These are phyloP conservation scores for Leptographium galeiforme DNA, from an alignment of 2,329 filamentous ascomycete genomes.

Conservation along the genomic window DNA sequence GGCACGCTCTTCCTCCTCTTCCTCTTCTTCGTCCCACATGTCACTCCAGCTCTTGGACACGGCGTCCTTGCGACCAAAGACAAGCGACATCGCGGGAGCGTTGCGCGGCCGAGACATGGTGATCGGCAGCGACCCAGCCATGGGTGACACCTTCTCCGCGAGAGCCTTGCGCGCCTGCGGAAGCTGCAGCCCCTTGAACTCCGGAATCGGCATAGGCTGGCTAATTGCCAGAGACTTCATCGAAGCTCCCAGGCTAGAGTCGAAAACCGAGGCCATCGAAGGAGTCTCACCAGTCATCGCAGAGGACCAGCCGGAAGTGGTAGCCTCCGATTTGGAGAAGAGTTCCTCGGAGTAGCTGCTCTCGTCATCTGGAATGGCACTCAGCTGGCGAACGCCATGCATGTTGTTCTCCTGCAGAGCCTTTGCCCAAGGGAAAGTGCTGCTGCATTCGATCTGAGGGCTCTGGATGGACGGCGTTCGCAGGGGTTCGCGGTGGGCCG, in stretches of 20 bases:
- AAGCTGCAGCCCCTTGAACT: conserved; percentile 21
- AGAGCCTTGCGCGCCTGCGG: not conserved
- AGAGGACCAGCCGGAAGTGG: conserved; percentile 61
- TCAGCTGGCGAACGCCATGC: conserved; percentile 66
- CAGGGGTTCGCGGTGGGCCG: conserved; percentile 85
- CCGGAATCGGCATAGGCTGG: conserved; percentile 22
- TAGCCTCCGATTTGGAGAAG: conserved; percentile 64
- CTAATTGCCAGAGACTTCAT: conserved; percentile 58
- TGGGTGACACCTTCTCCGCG: conserved; percentile 35
- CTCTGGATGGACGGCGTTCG: conserved; percentile 91
- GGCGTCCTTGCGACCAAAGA: conserved; percentile 65
- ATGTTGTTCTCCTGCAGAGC: conserved; percentile 66
- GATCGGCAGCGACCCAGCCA: conserved; percentile 63
- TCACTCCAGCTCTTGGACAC: conserved; percentile 99
- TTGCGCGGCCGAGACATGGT: conserved; percentile 63
- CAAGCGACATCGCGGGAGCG: conserved; percentile 57
- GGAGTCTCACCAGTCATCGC: conserved; percentile 63
- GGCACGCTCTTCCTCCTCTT: conserved; percentile 51
- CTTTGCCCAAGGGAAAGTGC: conserved; percentile 89
- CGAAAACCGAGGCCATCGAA: conserved; percentile 70
- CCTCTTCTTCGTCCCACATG: conserved; percentile 85
- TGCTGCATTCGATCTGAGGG: conserved; percentile 56
- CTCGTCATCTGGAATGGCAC: conserved; percentile 66
- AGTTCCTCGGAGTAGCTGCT: conserved; percentile 74
- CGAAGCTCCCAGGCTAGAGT: conserved; percentile 69